Evolutionary conservation across 371 early-diverging fungal species (phyloP), one percentile per base, ranked within the genome.

Genomic region (Apophysomyces ossiformis): DNA sequence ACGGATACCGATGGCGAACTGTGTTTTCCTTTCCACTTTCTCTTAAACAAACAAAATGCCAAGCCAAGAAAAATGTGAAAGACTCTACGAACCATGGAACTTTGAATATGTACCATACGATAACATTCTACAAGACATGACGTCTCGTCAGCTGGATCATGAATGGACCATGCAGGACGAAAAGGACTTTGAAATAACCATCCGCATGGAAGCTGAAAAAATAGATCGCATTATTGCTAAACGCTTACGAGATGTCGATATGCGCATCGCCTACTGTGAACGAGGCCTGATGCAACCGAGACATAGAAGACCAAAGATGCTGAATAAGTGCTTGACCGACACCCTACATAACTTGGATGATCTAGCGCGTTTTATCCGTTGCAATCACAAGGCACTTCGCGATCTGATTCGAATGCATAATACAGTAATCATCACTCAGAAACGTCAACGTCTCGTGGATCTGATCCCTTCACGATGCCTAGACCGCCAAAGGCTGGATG

Each of bases 381-480:
- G 96, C 69, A 99, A 99, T 86, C 95, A 92, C 72, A 87, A 96
- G 39, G 99, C 95, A 7, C 93, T 99, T 64, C 85, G 95, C 64
- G 96, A 95, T 79, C 89, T 98, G 60, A 84, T 98, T 66, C 95
- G 95, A 76, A 94, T 95, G 78, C 96, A 96, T 70, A 97, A 97
- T 77, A 73, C 71, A 4, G 56, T 44, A 11, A 65, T 62, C 21
- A 54, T 67, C 44, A 50, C 63, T 15, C 73, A 74, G 21, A 62
- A 66, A 32, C 90, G 84, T 75, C 75, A 82, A 32, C 60, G 74
- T 15, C 63, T 76, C 21, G 65, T 75, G 0, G 70, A 70, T 8
- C 72, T 72, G 38, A 68, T 72, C 4, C 71, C 76, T 15, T 65
- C 69, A 36, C 75, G 66, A 62, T 66, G 63, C 9, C 54, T 83